Percentiles rank a stretch among this genome's conserved stretches.
These are phyloP conservation scores for Tetrapisispora arboricola DNA, from an alignment of 805 yeast genomes.

Conservation along the genomic window DNA sequence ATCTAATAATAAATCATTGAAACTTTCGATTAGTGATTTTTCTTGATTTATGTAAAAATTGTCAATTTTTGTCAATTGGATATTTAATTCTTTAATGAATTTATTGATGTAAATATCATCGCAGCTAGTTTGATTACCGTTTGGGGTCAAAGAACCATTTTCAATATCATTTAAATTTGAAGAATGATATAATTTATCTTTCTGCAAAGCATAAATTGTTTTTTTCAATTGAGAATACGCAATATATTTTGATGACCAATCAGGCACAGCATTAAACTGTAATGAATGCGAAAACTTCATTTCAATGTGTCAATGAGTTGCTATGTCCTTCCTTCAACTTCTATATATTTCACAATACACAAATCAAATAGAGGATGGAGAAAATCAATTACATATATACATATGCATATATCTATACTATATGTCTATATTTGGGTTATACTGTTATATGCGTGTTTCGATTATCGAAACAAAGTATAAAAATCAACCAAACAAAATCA, in stretches of 20 bases:
- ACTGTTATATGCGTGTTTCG: too few relatives aligned
- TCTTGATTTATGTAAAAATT: conserved; percentile 64
- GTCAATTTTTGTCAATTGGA: conserved; percentile 68
- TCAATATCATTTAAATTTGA: conserved; percentile 1
- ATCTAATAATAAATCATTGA: conserved; percentile 50
- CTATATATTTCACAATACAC: too few relatives aligned
- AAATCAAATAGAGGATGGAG: too few relatives aligned
- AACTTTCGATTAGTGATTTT: conserved; percentile 27
- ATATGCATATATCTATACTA: too few relatives aligned
- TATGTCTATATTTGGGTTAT: too few relatives aligned
- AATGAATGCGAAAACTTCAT: conserved; percentile 95
- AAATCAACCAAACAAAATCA: too few relatives aligned
- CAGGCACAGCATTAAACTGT: conserved; percentile 96
- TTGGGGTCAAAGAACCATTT: background rate
- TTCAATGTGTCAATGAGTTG: too few relatives aligned
- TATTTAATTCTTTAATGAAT: conserved; percentile 65
- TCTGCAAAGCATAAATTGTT: conserved; percentile 70
- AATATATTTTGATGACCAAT: conserved; percentile 89
- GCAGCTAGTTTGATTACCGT: conserved; percentile 6
- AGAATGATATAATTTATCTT: conserved; percentile 36
- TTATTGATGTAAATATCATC: conserved; percentile 37
- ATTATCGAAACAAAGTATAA: too few relatives aligned
- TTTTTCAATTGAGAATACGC: conserved; percentile 84
- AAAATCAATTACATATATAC: too few relatives aligned
- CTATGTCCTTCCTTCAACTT: background rate